Base-by-base conservation (phyloP, 306 rosid genomes). In the Calophaca sinica region DNA sequence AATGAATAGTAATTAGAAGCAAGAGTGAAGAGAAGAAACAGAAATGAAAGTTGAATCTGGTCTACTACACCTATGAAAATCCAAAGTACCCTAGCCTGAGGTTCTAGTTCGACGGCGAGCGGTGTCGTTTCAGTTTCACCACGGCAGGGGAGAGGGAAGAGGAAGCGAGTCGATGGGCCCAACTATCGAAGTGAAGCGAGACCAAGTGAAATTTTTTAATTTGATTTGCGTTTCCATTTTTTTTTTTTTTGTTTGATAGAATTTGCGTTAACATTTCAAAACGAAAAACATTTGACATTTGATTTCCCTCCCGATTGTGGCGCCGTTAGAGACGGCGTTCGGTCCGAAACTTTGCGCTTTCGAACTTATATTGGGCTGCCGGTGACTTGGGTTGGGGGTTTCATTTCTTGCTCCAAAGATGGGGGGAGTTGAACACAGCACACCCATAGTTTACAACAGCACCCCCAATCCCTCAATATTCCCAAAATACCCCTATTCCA, bases 271-370 rank as follows among this genome's bases (percentile, higher is more conserved):
- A 15, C 32, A 59, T 77, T 80, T 79, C 76, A 12, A 83, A 85
- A 72, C 8, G 26, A 76, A 73, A 39, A 39, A 33, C 4, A 33
- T 20, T 20, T 20, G 26, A 20, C 5, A 12, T 69, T 79, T 76
- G 68, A 12, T 82, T 88, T 87, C 93, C 90, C 90, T 77, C 93
- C 81, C 67, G 70, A 39, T 26, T 32, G 6, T 77, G 54, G 78
- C 93, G 84, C 49, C 87, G 87, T 80, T 36, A 36, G 55, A 9
- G 2, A 38, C 10, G 53, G 9, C 35, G 60, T 33, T 71, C 46
- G 2, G 38, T 64, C 53, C 53, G 73, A 70, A 29, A 14, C 26
- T 70, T 50, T 13, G 13, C 12, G 8, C 4, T 35, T 60, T 62
- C 49, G 42, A 62, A 70, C 39, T 51, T 71, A 3, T 28, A 26